Evolutionary conservation across 148 eudicot species (phyloP).

Genomic region (Silene latifolia): DNA sequence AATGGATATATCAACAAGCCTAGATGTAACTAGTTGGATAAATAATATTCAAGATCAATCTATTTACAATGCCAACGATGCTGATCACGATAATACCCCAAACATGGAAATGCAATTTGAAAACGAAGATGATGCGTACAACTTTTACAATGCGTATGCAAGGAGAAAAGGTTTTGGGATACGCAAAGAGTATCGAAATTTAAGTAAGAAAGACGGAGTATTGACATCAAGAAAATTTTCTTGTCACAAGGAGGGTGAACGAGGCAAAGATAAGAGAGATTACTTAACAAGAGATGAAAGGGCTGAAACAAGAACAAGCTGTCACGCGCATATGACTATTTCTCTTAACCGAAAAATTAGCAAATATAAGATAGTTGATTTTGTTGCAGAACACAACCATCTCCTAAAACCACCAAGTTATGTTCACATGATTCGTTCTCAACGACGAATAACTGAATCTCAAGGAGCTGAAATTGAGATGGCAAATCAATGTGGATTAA

Average conservation of each 20-base stretch:
- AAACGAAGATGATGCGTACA: not conserved
- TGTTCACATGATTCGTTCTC: slow-evolving; percentile 23
- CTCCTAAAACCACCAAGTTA: not conserved
- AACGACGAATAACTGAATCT: slow-evolving; percentile 20
- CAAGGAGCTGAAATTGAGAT: slow-evolving; percentile 14
- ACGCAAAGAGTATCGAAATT: too few species aligned
- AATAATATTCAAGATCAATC: too few species aligned
- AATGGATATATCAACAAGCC: too few species aligned
- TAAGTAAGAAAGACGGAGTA: too few species aligned
- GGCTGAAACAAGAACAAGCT: not conserved
- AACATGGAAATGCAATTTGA: not conserved
- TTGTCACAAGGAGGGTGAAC: not conserved
- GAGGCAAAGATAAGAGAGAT: not conserved
- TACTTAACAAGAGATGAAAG: not conserved
- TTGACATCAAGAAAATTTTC: not conserved
- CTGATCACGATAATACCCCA: too few species aligned
- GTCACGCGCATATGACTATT: not conserved
- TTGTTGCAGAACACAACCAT: not conserved
- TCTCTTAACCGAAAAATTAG: not conserved
- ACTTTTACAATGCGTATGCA: not conserved
- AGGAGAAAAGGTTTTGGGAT: not conserved
- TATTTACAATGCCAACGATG: too few species aligned
- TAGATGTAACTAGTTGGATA: too few species aligned
- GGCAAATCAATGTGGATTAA: slow-evolving; percentile 11
- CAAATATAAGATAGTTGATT: not conserved